These are phyloP conservation scores for Paramecium bursaria DNA, from an alignment of 73 alveolate species.

Conservation along the genomic window DNA sequence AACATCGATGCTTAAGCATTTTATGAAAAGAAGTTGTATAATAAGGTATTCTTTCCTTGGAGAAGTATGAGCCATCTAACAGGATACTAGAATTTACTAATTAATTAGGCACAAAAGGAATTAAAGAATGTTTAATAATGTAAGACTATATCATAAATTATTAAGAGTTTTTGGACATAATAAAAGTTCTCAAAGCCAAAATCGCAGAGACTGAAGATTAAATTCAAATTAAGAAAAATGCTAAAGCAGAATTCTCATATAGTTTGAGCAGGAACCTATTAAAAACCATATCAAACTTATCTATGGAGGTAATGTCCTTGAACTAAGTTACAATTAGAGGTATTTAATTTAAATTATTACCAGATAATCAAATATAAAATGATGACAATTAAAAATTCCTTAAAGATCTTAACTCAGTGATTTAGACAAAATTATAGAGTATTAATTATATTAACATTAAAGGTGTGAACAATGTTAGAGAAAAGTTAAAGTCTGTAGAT, in stretches of 20 bases:
- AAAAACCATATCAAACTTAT: constrained; percentile 33
- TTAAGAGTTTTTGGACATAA: constrained; percentile 24
- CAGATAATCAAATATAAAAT: constrained; percentile 32
- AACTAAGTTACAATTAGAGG: constrained; percentile 45
- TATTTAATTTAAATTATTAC: background rate
- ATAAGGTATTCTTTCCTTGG: constrained; percentile 27
- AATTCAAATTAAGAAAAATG: constrained; percentile 51
- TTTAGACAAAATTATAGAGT: constrained; percentile 17
- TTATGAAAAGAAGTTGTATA: constrained; percentile 2
- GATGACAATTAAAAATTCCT: constrained; percentile 49
- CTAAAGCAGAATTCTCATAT: constrained; percentile 43
- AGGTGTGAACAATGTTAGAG: too few relatives aligned
- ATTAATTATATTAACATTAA: too few relatives aligned
- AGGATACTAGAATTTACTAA: constrained; percentile 15
- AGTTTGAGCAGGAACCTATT: constrained; percentile 32
- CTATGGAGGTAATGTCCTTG: constrained; percentile 51
- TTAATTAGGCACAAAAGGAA: constrained; percentile 9
- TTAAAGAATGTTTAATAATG: constrained; percentile 17
- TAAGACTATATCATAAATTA: background rate
- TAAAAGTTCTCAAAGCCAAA: constrained; percentile 20
- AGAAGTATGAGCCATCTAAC: constrained; percentile 37
- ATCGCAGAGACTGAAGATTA: constrained; percentile 61
- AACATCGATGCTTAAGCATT: constrained; percentile 7
- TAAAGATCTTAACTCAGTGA: constrained; percentile 14
- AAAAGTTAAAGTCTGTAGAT: too few relatives aligned